These are phyloP conservation scores for Acacia crassicarpa DNA, from an alignment of 306 rosid genomes.

Conservation along the genomic window DNA sequence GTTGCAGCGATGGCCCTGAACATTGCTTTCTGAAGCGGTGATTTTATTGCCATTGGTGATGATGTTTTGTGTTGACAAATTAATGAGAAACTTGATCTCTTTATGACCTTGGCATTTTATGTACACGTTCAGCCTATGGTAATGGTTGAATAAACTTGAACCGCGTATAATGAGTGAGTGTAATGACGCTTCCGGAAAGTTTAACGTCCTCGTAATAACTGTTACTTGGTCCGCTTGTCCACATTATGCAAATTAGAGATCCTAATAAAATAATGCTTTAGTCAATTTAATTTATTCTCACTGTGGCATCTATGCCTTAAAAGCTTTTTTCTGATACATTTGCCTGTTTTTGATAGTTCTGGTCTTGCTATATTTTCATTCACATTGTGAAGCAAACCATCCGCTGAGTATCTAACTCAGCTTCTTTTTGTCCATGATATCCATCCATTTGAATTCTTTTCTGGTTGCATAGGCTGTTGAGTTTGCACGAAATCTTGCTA, in stretches of 20 bases:
- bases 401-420: neutral
- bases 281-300: neutral
- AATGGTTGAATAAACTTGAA: neutral
- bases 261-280: neutral
- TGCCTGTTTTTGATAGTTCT: slow-evolving; percentile 19
- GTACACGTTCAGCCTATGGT: neutral
- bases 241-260: too few species aligned
- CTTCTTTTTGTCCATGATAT: slow-evolving; percentile 12
- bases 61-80: neutral
- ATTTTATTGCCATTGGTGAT: too few species aligned
- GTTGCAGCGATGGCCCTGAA: too few species aligned
- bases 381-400: slow-evolving; percentile 9
- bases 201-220: too few species aligned
- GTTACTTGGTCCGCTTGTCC: too few species aligned
- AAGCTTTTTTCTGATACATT: slow-evolving; percentile 12
- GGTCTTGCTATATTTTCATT: neutral
- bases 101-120: neutral
- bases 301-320: neutral
- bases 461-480: slow-evolving; percentile 60
- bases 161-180: neutral
- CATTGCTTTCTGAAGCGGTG: too few species aligned
- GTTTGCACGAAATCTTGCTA: slow-evolving; percentile 77
- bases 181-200: too few species aligned
- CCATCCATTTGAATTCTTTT: slow-evolving; percentile 26
- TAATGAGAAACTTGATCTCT: neutral